Evolutionary conservation across 768 basidiomycete species (phyloP).

Genomic region (Amanita molliuscula): DNA sequence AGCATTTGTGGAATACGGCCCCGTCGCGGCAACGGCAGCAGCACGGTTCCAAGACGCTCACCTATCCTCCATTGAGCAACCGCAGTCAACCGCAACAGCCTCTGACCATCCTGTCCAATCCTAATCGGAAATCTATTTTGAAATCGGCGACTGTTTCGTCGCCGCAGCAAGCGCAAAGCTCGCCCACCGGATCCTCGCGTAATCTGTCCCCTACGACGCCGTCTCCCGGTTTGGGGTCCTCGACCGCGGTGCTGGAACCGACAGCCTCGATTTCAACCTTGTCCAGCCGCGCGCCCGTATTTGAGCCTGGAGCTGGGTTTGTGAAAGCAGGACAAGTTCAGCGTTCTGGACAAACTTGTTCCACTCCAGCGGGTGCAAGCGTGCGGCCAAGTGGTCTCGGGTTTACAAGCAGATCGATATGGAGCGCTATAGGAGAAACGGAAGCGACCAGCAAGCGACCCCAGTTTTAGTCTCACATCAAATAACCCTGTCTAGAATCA

Average conservation of each 20-base stretch:
- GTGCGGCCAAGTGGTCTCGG: neutral
- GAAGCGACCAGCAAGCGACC: neutral
- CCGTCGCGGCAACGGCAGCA: constrained; percentile 1
- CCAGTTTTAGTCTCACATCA: neutral
- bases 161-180: neutral
- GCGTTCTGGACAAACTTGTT: neutral
- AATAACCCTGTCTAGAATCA: neutral
- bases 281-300: constrained; percentile 42
- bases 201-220: neutral
- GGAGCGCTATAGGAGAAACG: neutral
- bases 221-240: neutral
- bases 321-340: no score
- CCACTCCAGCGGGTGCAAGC: neutral
- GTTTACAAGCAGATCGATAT: neutral
- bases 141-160: neutral
- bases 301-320: constrained; percentile 28
- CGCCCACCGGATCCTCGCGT: neutral
- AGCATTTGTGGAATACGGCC: neutral
- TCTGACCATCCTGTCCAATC: constrained; percentile 2
- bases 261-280: constrained; percentile 20
- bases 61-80: constrained; percentile 2
- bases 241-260: neutral
- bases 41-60: neutral
- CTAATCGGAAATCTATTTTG: constrained; percentile 3
- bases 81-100: neutral